Evolutionary conservation across 2,329 filamentous ascomycete species (phyloP).

Genomic region (Macroventuria anomochaeta): DNA sequence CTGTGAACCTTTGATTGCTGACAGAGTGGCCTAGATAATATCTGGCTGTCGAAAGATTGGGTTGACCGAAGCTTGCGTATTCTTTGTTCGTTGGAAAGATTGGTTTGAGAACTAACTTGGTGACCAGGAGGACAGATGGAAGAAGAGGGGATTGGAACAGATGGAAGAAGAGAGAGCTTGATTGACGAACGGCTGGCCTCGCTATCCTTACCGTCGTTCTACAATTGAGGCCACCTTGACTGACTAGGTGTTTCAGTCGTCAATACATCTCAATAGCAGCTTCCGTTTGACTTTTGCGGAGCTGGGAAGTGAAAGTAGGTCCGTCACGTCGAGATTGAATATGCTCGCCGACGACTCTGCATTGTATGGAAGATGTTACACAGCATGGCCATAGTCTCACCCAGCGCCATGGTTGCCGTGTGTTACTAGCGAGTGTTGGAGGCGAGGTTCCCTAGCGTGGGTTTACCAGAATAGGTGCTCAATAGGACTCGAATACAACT

Average conservation of each 20-base stretch:
- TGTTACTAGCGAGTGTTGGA: not conserved
- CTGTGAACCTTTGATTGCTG: not conserved
- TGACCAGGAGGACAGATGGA: not conserved
- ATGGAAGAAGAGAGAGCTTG: not conserved
- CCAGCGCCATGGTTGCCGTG: slow-evolving; percentile 4
- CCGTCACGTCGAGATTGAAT: not conserved
- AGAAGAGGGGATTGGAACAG: not conserved
- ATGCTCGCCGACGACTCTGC: slow-evolving; percentile 3
- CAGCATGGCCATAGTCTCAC: not conserved
- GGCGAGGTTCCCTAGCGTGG: not conserved
- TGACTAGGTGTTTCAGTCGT: slow-evolving; percentile 27
- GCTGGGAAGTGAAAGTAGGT: slow-evolving; percentile 24
- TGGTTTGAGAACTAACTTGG: not conserved
- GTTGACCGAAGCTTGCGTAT: not conserved
- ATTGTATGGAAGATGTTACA: slow-evolving; percentile 12
- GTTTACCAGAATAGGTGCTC: slow-evolving; percentile 3
- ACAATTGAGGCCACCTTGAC: not conserved
- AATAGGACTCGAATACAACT: slow-evolving; percentile 13
- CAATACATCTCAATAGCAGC: slow-evolving; percentile 36
- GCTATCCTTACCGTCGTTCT: not conserved
- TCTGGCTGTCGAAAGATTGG: not conserved
- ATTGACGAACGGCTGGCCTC: not conserved
- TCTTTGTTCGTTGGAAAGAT: not conserved
- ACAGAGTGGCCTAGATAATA: not conserved
- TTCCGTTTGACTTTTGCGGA: slow-evolving; percentile 16